A percentile compares a stretch with the other conserved stretches of the same genome.
Conservation (phyloP, 2,329 filamentous ascomycete genomes). For the Pseudogymnoascus sp. region DNA sequence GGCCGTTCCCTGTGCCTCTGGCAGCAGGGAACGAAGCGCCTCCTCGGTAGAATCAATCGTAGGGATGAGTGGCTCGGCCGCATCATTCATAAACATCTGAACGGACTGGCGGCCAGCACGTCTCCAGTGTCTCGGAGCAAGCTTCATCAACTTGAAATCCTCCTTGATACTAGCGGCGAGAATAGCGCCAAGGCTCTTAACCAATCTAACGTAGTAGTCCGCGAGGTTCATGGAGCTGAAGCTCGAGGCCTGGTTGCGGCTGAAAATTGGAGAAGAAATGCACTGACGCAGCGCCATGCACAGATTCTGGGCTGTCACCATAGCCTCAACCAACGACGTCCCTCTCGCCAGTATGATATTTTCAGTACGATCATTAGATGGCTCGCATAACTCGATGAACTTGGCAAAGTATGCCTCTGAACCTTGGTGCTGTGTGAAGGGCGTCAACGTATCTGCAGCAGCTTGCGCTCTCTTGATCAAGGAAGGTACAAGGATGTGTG, state of each 20-base stretch:
- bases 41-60: constrained; percentile 22
- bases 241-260: constrained; percentile 45
- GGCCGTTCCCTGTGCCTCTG: constrained; percentile 11
- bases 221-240: constrained; percentile 74
- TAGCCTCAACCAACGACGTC: constrained; percentile 68
- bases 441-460: constrained; percentile 58
- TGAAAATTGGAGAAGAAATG: constrained; percentile 53
- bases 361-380: constrained; percentile 29
- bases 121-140: constrained; percentile 62
- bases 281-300: constrained; percentile 66
- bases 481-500: constrained; percentile 73
- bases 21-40: constrained; percentile 18
- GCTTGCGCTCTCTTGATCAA: constrained; percentile 65
- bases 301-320: constrained; percentile 69
- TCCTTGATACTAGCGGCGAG: constrained; percentile 77
- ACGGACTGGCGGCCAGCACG: constrained; percentile 13
- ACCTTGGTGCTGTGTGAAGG: constrained; percentile 46
- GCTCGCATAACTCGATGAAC: constrained; percentile 41
- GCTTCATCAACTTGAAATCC: constrained; percentile 64
- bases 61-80: background rate
- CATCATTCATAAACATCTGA: background rate
- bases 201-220: constrained; percentile 70
- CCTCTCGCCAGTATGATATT: constrained; percentile 46
- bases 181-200: constrained; percentile 67
- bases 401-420: constrained; percentile 59